Base-by-base conservation (phyloP, 208 protist species). In the Leishmania lainsoni region DNA sequence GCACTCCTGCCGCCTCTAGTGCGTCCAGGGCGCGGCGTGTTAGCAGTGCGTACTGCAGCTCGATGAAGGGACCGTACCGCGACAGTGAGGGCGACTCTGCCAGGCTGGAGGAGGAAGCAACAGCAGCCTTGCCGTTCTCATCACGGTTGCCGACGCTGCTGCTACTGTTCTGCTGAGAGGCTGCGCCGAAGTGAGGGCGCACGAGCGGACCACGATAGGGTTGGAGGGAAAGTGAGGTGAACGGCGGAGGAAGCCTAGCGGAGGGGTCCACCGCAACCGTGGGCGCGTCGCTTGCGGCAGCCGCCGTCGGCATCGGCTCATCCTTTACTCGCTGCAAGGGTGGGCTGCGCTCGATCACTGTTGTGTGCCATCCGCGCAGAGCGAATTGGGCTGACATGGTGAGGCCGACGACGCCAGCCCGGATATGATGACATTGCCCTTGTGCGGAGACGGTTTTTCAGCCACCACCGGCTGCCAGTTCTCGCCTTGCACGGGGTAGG, bases 321-420 rank as follows among this genome's bases (percentile, higher is more conserved):
- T 86, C 73, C 20, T n/a, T n/a, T 17, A 79, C 45, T n/a, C 22
- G 72, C 35, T 51, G 68, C 73, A 87, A 85, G 3, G 89, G 81
- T 10, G 91, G 77, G 35, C 80, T 68, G 45, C 86, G 84, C 83
- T 98, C 93, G 20, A 98, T 69, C 0, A 98, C 91, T n/a, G 91
- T 97, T 51, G 91, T 91, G 87, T 98, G 95, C 92, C 93, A 98
- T 51, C 95, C 95, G 14, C 93, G 89, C 72, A 96, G 78, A 3
- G 92, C 88, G 75, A 96, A 97, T 39, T 91, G 85, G 10, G 92
- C 78, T 5, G 88, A 93, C 48, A 89, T 73, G 8, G 87, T 91
- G 78, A 97, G 80, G 1, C 95, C 95, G 0, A 97, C 88, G n/a
- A 97, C 89, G n/a, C 95, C 95, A 35, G 76, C 95, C 95, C 95